Evolutionary conservation across 257 asterid species (phyloP).

Genomic region (Nicotiana obtusifolia): DNA sequence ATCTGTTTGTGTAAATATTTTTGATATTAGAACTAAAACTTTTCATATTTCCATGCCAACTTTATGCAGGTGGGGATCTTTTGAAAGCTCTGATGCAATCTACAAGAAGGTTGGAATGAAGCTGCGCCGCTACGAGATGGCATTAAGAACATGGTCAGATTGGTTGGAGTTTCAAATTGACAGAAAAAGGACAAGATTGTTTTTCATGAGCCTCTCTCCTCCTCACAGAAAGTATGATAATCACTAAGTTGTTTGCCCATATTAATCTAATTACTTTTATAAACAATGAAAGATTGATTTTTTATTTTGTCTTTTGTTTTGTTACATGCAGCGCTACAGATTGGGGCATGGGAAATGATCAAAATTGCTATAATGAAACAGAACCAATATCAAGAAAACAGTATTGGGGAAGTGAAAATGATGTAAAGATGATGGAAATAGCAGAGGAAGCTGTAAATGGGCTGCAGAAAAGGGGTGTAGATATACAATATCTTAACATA

Average conservation of each 20-base stretch:
- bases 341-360: constrained; percentile 24
- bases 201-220: constrained; percentile 50
- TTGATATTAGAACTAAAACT: neutral
- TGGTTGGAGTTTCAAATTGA: constrained; percentile 45
- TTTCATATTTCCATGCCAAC: neutral
- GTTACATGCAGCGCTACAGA: constrained; percentile 20
- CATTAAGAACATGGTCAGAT: constrained; percentile 49
- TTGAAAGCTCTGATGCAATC: constrained; percentile 26
- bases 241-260: neutral
- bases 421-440: constrained; percentile 21
- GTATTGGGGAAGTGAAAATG: constrained; percentile 23
- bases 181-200: constrained; percentile 30
- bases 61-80: constrained; percentile 45
- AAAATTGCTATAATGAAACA: constrained; percentile 37
- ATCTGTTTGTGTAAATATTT: neutral
- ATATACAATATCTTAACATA: constrained; percentile 24
- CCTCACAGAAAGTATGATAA: constrained; percentile 25
- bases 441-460: constrained; percentile 17
- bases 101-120: constrained; percentile 25
- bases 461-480: constrained; percentile 23
- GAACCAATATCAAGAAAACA: constrained; percentile 16
- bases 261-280: neutral
- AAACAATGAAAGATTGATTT: neutral
- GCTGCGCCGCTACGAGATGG: constrained; percentile 35
- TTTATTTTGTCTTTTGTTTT: neutral